Percentiles rank a stretch among this genome's conserved stretches.
These are phyloP conservation scores for Colletotrichum nymphaeae DNA, from an alignment of 2,329 filamentous ascomycete genomes.

Conservation along the genomic window DNA sequence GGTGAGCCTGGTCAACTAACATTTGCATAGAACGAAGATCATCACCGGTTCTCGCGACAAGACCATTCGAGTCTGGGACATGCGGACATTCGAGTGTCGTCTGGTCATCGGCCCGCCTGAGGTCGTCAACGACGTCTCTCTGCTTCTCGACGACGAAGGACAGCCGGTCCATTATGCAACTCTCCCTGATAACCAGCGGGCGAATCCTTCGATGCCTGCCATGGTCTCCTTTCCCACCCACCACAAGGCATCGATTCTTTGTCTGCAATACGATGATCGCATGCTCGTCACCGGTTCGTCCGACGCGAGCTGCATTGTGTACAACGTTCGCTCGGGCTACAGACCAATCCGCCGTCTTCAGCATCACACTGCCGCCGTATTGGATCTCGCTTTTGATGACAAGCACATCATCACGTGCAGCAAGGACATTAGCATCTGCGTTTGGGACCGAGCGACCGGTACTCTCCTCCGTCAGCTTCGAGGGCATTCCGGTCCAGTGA, in stretches of 20 bases:
- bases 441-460: conserved; percentile 90
- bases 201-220: conserved; percentile 61
- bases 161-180: conserved; percentile 66
- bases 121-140: conserved; percentile 63
- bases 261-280: conserved; percentile 91
- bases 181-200: conserved; percentile 59
- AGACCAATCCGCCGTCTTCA: conserved; percentile 81
- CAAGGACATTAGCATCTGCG: conserved; percentile 92
- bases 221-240: conserved; percentile 71
- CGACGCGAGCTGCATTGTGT: conserved; percentile 90
- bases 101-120: conserved; percentile 86
- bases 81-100: conserved; percentile 86
- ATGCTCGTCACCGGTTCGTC: conserved; percentile 97
- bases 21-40: conserved; percentile 79
- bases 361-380: conserved; percentile 86
- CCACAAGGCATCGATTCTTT: conserved; percentile 93
- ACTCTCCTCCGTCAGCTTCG: conserved; percentile 80
- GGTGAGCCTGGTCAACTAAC: conserved; percentile 45
- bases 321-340: conserved; percentile 84
- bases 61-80: conserved; percentile 96
- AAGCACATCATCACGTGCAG: conserved; percentile 96
- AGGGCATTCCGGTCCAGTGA: conserved; percentile 92
- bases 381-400: conserved; percentile 93
- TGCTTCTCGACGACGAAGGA: conserved; percentile 64
- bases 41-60: conserved; percentile 96